Evolutionary conservation across 2,329 filamentous ascomycete genomes (phyloP).

Genomic region (Paecilomyces fulvus): DNA sequence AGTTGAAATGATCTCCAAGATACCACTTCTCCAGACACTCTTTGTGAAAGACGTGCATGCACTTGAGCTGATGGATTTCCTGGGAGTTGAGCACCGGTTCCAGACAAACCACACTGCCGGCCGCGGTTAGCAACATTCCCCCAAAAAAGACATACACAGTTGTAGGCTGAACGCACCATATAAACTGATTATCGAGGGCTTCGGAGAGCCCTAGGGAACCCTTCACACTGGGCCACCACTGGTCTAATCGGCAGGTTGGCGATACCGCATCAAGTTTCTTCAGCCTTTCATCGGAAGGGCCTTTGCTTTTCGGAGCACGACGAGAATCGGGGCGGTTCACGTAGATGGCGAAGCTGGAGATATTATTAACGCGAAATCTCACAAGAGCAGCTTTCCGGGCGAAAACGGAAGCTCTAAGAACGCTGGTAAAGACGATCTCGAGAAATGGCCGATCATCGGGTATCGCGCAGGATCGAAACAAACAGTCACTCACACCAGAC

Average conservation of each 20-base stretch:
- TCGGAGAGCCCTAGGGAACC: constrained; percentile 24
- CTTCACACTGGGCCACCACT: constrained; percentile 29
- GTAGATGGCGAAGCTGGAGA: constrained; percentile 21
- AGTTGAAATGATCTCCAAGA: constrained; percentile 30
- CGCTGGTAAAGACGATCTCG: too few relatives aligned
- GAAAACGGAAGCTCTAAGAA: too few relatives aligned
- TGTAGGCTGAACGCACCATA: constrained; percentile 17
- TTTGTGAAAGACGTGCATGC: constrained; percentile 31
- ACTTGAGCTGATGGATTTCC: constrained; percentile 30
- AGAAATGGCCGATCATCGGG: too few relatives aligned
- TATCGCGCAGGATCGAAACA: neutral
- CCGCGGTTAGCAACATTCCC: neutral
- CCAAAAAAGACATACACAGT: too few relatives aligned
- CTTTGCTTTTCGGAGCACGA: constrained; percentile 12
- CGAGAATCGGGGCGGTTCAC: constrained; percentile 23
- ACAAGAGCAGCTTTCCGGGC: too few relatives aligned
- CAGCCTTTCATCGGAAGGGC: constrained; percentile 21
- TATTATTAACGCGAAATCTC: neutral
- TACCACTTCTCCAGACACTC: constrained; percentile 34
- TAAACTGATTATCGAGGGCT: constrained; percentile 25
- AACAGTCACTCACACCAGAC: constrained; percentile 4
- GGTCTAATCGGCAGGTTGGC: constrained; percentile 26
- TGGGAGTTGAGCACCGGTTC: constrained; percentile 27
- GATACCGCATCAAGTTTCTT: constrained; percentile 28
- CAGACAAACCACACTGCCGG: constrained; percentile 27